Evolutionary conservation across 495 filamentous ascomycete genomes (phyloP).

Genomic region (Trichoderma reesei): DNA sequence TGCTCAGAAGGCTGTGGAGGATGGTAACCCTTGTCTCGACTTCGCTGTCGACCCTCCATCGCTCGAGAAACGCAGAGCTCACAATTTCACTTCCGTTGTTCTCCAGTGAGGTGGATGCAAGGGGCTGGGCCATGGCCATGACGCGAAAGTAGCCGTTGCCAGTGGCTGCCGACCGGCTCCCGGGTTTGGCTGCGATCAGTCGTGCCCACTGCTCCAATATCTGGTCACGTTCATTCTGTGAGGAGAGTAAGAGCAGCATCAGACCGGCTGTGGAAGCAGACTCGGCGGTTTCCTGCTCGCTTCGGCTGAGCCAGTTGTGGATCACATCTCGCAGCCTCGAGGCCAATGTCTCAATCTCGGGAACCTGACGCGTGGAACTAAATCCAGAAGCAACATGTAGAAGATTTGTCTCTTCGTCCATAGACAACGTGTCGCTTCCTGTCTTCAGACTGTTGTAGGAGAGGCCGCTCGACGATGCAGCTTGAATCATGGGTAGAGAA

Average conservation of each 20-base stretch:
- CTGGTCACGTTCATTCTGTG: constrained; percentile 18
- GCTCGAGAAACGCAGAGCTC: constrained; percentile 23
- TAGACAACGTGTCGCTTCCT: constrained; percentile 17
- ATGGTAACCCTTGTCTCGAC: constrained; percentile 53
- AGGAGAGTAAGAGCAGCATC: constrained; percentile 28
- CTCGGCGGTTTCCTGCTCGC: constrained; percentile 32
- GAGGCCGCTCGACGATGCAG: constrained; percentile 12
- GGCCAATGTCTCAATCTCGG: constrained; percentile 16
- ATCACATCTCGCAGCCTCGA: constrained; percentile 14
- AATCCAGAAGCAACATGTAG: constrained; percentile 15
- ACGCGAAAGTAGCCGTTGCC: constrained; percentile 36
- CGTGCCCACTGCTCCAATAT: constrained; percentile 31
- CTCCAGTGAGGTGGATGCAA: constrained; percentile 9
- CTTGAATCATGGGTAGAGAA: constrained; percentile 28
- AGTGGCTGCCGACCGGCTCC: constrained; percentile 17
- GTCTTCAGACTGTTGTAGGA: constrained; percentile 3
- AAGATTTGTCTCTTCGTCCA: constrained; percentile 14
- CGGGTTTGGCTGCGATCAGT: constrained; percentile 22
- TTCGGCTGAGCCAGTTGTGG: constrained; percentile 30
- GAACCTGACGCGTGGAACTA: constrained; percentile 3
- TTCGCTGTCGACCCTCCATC: constrained; percentile 33
- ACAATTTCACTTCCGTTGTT: constrained; percentile 14
- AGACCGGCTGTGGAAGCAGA: constrained; percentile 34
- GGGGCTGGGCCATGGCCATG: constrained; percentile 27
- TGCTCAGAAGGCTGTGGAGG: constrained; percentile 47